Evolutionary conservation across 2,329 filamentous ascomycete genomes (phyloP).

Genomic region (Colletotrichum musae): DNA sequence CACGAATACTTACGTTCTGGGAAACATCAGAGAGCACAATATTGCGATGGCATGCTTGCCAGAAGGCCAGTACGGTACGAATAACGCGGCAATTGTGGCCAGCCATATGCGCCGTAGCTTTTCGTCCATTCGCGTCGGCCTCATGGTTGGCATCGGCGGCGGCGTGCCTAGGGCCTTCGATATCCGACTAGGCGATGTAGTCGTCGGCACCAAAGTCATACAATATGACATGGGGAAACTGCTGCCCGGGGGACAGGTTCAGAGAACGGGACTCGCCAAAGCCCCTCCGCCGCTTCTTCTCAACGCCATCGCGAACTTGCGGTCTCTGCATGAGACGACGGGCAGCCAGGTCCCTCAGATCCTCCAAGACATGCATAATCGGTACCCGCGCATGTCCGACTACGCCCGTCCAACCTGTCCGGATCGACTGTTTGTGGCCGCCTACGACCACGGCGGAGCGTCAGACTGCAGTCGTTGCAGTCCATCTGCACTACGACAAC

Average conservation of each 20-base stretch:
- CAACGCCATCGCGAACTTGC: constrained; percentile 36
- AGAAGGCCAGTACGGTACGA: constrained; percentile 41
- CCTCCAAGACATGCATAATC: not conserved
- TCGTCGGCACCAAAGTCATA: constrained; percentile 46
- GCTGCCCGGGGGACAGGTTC: constrained; percentile 17
- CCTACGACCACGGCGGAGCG: not conserved
- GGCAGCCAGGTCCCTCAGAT: not conserved
- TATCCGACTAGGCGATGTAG: constrained; percentile 46
- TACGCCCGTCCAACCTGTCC: not conserved
- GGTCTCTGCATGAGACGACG: not conserved
- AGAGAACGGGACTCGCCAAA: not conserved
- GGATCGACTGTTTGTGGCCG: not conserved
- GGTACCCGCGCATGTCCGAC: not conserved
- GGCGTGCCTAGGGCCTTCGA: constrained; percentile 43
- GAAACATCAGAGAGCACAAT: constrained; percentile 44
- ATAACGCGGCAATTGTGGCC: constrained; percentile 43
- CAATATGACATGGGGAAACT: constrained; percentile 47
- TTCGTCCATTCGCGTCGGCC: not conserved
- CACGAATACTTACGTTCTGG: constrained; percentile 45
- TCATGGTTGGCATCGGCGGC: constrained; percentile 47
- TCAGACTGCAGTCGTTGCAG: not conserved
- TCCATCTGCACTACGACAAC: not conserved
- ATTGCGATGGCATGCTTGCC: constrained; percentile 48
- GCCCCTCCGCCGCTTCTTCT: rapidly evolving
- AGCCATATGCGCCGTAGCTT: constrained; percentile 40